Conservation (phyloP, 1,284 basidiomycete genomes). For the Leccinum pallidistipes region DNA sequence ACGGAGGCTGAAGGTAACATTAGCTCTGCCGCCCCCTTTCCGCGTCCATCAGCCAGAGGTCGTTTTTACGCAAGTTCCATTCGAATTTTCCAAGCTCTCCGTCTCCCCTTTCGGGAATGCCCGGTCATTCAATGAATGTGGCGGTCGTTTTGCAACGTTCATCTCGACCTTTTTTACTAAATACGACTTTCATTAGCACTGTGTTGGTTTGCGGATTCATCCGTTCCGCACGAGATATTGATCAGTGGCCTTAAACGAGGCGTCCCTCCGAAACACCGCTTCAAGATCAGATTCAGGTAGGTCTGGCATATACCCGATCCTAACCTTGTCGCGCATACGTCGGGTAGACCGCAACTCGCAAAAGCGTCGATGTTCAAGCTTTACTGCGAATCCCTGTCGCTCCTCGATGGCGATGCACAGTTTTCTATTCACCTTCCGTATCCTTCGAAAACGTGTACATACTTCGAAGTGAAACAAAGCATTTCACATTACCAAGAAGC, state of each 20-base stretch:
- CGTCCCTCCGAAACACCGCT: slow-evolving; percentile 65
- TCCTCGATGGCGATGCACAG: slow-evolving; percentile 14
- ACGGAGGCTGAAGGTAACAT: not conserved
- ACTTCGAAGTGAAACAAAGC: slow-evolving; percentile 39
- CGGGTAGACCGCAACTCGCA: slow-evolving; percentile 48
- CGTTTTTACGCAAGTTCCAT: slow-evolving; percentile 56
- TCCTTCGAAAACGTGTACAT: slow-evolving; percentile 30
- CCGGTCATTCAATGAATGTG: slow-evolving; percentile 70
- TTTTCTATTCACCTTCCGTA: slow-evolving; percentile 5
- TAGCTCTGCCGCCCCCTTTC: slow-evolving; percentile 49
- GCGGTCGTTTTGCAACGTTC: slow-evolving; percentile 13
- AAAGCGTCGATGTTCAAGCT: slow-evolving; percentile 50
- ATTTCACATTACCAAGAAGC: slow-evolving; percentile 45
- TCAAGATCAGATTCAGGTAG: slow-evolving; percentile 63
- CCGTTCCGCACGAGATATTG: slow-evolving; percentile 52
- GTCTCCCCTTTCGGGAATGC: slow-evolving; percentile 32
- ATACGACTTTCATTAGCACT: slow-evolving; percentile 46
- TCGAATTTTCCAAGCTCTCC: slow-evolving; percentile 56
- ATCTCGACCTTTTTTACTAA: slow-evolving; percentile 10
- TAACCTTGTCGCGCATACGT: slow-evolving; percentile 3
- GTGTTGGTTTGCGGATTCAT: slow-evolving; percentile 63
- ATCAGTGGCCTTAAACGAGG: slow-evolving; percentile 80
- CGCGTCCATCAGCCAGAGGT: slow-evolving; percentile 49
- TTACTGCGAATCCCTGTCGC: slow-evolving; percentile 31
- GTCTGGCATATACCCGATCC: not conserved